Conservation (phyloP, 495 filamentous ascomycete species). For the Talaromyces thailandensis region DNA sequence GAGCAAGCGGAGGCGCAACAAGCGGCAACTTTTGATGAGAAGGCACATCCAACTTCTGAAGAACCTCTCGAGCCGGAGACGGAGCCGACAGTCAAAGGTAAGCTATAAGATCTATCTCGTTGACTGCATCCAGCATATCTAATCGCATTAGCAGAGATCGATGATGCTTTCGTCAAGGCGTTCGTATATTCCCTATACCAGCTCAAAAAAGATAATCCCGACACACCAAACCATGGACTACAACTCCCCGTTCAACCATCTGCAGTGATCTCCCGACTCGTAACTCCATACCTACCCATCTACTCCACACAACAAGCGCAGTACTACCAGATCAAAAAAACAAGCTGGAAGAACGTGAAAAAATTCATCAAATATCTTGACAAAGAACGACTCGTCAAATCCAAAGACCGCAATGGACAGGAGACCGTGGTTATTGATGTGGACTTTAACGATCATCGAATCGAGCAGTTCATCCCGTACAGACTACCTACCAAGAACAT, state of each 20-base stretch:
- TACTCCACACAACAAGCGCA: conserved; percentile 45
- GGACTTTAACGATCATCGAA: conserved; percentile 48
- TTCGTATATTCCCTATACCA: conserved; percentile 56
- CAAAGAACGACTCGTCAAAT: conserved; percentile 52
- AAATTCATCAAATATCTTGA: conserved; percentile 68
- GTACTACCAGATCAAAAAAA: conserved; percentile 63
- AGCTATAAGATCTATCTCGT: not conserved
- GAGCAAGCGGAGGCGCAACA: conserved; percentile 30
- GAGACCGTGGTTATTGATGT: conserved; percentile 61
- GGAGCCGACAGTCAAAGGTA: conserved; percentile 50
- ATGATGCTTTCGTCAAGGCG: conserved; percentile 58
- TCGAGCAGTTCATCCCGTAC: conserved; percentile 55
- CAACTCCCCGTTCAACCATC: conserved; percentile 58
- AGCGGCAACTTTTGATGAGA: conserved; percentile 27
- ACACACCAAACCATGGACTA: conserved; percentile 40
- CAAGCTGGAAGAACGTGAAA: conserved; percentile 64
- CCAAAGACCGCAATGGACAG: conserved; percentile 56
- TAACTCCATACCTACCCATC: conserved; percentile 59
- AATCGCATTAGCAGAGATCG: conserved; percentile 45
- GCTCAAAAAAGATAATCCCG: conserved; percentile 42
- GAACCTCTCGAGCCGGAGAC: conserved; percentile 28
- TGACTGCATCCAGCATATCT: not conserved
- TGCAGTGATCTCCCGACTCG: conserved; percentile 53
- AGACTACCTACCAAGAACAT: conserved; percentile 40
- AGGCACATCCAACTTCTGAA: conserved; percentile 9